Evolutionary conservation across 352 stramenopile genomes (phyloP), one percentile per base, ranked within the genome.

Genomic region (Globisporangium paroecandrum): DNA sequence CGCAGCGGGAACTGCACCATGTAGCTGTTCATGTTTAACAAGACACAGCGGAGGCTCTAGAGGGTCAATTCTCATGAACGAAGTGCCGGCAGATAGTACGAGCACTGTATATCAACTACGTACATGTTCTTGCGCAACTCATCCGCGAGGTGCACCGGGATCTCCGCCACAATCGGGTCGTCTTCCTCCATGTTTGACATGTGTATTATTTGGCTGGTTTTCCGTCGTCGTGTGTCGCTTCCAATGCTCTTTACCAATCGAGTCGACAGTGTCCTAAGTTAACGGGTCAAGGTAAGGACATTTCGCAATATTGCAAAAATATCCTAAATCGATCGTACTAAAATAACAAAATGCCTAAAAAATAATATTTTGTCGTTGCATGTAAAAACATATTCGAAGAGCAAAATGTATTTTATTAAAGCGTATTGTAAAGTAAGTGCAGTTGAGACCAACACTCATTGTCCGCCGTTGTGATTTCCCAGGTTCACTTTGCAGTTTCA

Each of bases 1-100:
- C 87, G 85, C 59, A 95, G 65, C 47, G 87, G 87, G 68, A 90
- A 95, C 67, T 95, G 87, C 62, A 93, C 77, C 67, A 95, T 75
- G 75, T 85, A 84, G 58, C 82, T 90, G 66, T 12, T 73, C 49
- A 24, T n/a, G 18, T 49, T 51, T 51, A 9, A 12, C 18, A 32
- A 20, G 24, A 27, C 22, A 24, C 27, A 54, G 29, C 18, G 32
- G n/a, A 54, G 4, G n/a, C 24, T 25, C 34, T 41, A 36, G 47
- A 38, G 61, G 4, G n/a, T 54, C 36, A 64, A 38, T 20, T 43
- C 25, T 1, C 29, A 20, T 8, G 13, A 34, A 46, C n/a, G 9
- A 22, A 34, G n/a, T 15, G 8, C 10, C 27, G 2, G 0, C 12
- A 65, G 27, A 27, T 12, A 61, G 15, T 47, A 8, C 49, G 10